Base-by-base conservation (phyloP, 495 filamentous ascomycete species). In the Bryoglossum gracile region DNA sequence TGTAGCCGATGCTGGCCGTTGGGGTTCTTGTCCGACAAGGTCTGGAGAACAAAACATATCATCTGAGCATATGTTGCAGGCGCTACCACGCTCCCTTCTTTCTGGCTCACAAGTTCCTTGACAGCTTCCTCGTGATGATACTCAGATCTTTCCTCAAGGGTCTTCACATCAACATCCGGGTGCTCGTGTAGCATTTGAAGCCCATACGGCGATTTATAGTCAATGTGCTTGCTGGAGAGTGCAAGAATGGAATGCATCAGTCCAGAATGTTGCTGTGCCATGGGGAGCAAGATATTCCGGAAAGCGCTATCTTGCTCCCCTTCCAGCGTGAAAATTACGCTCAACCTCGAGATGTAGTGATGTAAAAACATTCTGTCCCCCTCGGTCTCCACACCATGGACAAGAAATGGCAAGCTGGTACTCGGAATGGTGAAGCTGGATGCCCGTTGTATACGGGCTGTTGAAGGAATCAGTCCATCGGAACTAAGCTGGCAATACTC, bases 161-260 rank as follows among this genome's bases (percentile, higher is more conserved):
- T 62, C 56, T 65, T 54, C 55, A 67, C 50, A 30, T 60, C 66
- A 13, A 66, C 66, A 43, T 61, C 62, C 22, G 67, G 68, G 48
- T 69, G 68, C 16, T 50, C 52, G 33, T 68, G 63, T 14, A 77
- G 58, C 17, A 75, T 53, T 42, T 74, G 69, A 21, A 61, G 41
- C 42, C 71, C 74, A 40, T 76, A 74, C 13, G 67, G 65, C 0
- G 69, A 71, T 4, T 66, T 65, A 53, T 71, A 78, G 61, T 79
- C 76, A 44, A 95, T 73, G 55, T 95, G 89, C 43, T 84, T 89
- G 44, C 86, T 85, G 8, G 89, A 85, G 4, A 95, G 75, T 41
- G 86, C 89, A 47, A 95, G 77, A 42, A 95, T 80, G 25, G 88
- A 92, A 64, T 95, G 89, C 89, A 95, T 95, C 34, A 95, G 71